Evolutionary conservation across 1,284 basidiomycete genomes (phyloP), one percentile per base, ranked within the genome.

Genomic region (Ustilago bromivora): DNA sequence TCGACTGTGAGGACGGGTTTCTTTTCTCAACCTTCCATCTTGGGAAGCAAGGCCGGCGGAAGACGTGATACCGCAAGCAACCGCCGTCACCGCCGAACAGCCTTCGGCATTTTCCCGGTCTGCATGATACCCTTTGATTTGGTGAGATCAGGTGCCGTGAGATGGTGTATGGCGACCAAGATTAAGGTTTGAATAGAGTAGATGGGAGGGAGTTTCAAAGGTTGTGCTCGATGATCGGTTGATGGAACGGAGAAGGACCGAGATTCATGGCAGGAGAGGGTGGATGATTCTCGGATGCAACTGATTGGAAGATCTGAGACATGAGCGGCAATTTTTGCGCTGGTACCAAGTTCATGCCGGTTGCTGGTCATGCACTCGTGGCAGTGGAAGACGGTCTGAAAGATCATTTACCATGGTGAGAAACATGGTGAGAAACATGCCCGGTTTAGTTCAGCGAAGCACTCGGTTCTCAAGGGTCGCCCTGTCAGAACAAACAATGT

Each of bases 251-350:
- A 51, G 49, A 13, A n/a, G 5, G 3, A 12, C 49, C 28, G 49
- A n/a, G 28, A 31, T 51, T 51, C 49, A 51, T 51, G 49, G 28
- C 49, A 51, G 49, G 23, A 32, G 11, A 31, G 13, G 11, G 28
- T 5, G 13, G 23, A 11, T 17, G 19, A 31, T 28, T 23, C 23
- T 23, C 23, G 23, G 23, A 23, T 34, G 19, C 57, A 51, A 31
- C 34, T 51, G 57, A 52, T 51, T 59, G 57, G 57, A 59, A 59
- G 57, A 59, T 59, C 57, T 34, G 8, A 15, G 17, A 15, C n/a
- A 15, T 35, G 5, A 34, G 28, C 49, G 47, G 47, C 28, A 32
- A 51, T 51, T 28, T 31, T 32, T 51, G 19, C 28, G 6, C 41
- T 17, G 28, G 7, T 32, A 51, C 23, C 31, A 28, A 51, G 49